Base-by-base conservation (phyloP, 192 early-diverging fungal genomes). In the Oehlia diaphana region DNA sequence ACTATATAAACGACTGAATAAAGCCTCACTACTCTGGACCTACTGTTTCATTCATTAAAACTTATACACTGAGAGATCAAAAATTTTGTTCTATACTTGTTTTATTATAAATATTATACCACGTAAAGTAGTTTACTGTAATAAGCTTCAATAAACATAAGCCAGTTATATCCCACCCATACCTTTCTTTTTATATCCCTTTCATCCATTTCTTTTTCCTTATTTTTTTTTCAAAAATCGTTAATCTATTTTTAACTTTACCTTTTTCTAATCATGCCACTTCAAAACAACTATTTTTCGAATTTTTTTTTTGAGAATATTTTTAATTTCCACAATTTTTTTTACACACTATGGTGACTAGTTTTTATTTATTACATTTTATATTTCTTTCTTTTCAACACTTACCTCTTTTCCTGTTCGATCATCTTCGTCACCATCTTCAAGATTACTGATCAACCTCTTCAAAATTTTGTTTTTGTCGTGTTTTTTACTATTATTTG, bases 361-460 rank as follows among this genome's bases (percentile, higher is more conserved):
- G 21, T 33, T 28, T 21, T 69, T n/a, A n/a, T 21, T 23, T 70
- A 70, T 37, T 33, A n/a, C 12, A 70, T 42, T 39, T n/a, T 39
- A 39, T 66, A 33, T n/a, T 44, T 70, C 21, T 39, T 42, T 0
- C 37, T 70, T n/a, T 39, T 70, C n/a, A 21, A 33, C 3, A 33
- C n/a, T n/a, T 70, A 4, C 35, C 39, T 70, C n/a, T 16, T 28
- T 33, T 37, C 37, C 37, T n/a, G 44, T 21, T 39, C 68, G 68
- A 70, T 70, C 68, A 70, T 70, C 68, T 70, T 35, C 19, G 66
- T 16, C 68, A 42, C 37, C 68, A 70, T 70, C 39, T 70, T 21
- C 37, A 70, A 70, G 37, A 70, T 70, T 70, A 5, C 21, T 33
- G 21, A 39, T 70, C 21, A 16, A 39, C 68, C 35, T 70, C 31